A percentile compares a stretch with the other conserved stretches of the same genome.
Evolutionary conservation across 139 green algal species (phyloP).

Genomic region (Pleodorina starrii): DNA sequence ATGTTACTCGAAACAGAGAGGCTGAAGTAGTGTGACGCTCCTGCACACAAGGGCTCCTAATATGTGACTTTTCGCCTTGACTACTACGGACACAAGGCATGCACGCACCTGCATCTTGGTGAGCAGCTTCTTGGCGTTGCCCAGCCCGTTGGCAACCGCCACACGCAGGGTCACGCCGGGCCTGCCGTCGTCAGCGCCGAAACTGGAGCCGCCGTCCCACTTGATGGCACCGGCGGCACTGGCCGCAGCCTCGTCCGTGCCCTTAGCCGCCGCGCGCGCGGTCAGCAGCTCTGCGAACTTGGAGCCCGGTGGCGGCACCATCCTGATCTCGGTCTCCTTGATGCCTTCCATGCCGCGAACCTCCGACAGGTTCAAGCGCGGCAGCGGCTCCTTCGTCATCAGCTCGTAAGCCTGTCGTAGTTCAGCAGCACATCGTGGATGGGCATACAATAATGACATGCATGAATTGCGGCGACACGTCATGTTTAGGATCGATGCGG

Average conservation of each 20-base stretch:
- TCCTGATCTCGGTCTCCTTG: slow-evolving; percentile 67
- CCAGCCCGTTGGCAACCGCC: slow-evolving; percentile 80
- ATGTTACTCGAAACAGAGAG: too few relatives aligned
- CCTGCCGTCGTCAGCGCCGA: slow-evolving; percentile 2
- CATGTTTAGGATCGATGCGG: too few relatives aligned
- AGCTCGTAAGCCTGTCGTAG: slow-evolving; percentile 63
- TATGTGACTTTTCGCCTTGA: too few relatives aligned
- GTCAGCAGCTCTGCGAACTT: slow-evolving; percentile 51
- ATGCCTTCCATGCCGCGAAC: slow-evolving; percentile 80
- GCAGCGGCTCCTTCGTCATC: slow-evolving; percentile 56
- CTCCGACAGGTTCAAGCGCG: slow-evolving; percentile 49
- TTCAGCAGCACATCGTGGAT: too few relatives aligned
- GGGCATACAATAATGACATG: too few relatives aligned
- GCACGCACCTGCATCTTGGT: slow-evolving; percentile 50
- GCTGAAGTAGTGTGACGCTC: too few relatives aligned
- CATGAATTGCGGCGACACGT: too few relatives aligned
- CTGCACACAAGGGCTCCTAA: too few relatives aligned
- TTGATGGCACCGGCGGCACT: slow-evolving; percentile 38
- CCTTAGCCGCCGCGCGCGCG: background rate
- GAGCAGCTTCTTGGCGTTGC: slow-evolving; percentile 84
- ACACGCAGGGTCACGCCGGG: slow-evolving; percentile 61
- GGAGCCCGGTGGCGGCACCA: slow-evolving; percentile 52
- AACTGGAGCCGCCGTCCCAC: slow-evolving; percentile 14
- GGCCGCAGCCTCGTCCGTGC: background rate
- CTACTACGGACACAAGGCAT: too few relatives aligned